Percentiles rank a stretch among this genome's conserved stretches.
Evolutionary conservation across 768 basidiomycete species (phyloP).

Genomic region (Clavulina sp.): DNA sequence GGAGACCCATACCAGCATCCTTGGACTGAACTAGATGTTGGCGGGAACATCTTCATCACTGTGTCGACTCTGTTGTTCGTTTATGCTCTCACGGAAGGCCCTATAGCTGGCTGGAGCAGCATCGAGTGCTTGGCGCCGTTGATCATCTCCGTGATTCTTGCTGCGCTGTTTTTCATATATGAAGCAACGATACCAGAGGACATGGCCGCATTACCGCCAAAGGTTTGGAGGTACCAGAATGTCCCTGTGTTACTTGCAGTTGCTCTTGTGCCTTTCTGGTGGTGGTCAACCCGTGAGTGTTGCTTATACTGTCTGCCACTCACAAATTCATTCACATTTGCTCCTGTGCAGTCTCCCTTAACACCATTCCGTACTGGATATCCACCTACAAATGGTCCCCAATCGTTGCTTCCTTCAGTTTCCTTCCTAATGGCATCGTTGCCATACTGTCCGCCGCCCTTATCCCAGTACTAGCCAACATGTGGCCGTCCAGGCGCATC

Average conservation of each 20-base stretch:
- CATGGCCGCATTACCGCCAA: slow-evolving; percentile 28
- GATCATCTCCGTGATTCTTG: slow-evolving; percentile 26
- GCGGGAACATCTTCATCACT: slow-evolving; percentile 25
- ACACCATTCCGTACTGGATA: slow-evolving; percentile 24
- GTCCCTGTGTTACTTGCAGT: slow-evolving; percentile 24
- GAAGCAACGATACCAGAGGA: slow-evolving; percentile 26
- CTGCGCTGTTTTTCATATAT: slow-evolving; percentile 32
- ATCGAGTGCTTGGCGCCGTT: slow-evolving; percentile 30
- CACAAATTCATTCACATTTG: background rate
- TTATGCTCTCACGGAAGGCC: slow-evolving; percentile 26
- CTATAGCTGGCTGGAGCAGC: slow-evolving; percentile 32
- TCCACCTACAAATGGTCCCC: slow-evolving; percentile 26
- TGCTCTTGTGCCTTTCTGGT: slow-evolving; percentile 25
- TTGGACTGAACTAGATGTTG: slow-evolving; percentile 22
- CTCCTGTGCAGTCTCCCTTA: slow-evolving; percentile 18
- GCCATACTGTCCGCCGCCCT: slow-evolving; percentile 4
- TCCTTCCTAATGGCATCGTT: slow-evolving; percentile 12
- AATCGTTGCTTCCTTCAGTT: slow-evolving; percentile 24
- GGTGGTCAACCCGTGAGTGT: slow-evolving; percentile 21
- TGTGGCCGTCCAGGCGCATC: slow-evolving; percentile 22
- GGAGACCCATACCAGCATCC: background rate
- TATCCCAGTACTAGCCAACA: background rate
- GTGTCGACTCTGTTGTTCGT: slow-evolving; percentile 19
- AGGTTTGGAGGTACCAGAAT: slow-evolving; percentile 27
- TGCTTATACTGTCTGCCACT: background rate